These are phyloP conservation scores for Phytophthora fragariaefolia DNA, from an alignment of 352 stramenopile genomes.

Conservation along the genomic window DNA sequence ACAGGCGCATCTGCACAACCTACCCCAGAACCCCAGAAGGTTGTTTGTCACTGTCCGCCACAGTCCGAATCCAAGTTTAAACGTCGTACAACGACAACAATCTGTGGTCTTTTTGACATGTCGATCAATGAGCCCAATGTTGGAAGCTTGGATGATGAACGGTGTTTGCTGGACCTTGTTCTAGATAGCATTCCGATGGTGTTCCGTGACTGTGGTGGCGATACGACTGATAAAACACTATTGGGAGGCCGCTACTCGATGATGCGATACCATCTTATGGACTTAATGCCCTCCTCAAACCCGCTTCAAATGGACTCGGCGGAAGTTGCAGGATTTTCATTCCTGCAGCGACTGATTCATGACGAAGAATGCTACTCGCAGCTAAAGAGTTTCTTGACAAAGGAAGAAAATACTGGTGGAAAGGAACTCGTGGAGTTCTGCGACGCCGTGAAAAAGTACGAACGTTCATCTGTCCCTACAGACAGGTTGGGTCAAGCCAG, in stretches of 20 bases:
- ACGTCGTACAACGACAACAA: conserved; percentile 41
- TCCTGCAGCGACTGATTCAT: conserved; percentile 88
- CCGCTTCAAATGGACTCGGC: conserved; percentile 72
- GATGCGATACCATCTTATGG: conserved; percentile 76
- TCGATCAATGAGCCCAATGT: conserved; percentile 72
- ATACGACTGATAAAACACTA: conserved; percentile 88
- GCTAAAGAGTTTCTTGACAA: conserved; percentile 75
- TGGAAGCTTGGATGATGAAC: conserved; percentile 80
- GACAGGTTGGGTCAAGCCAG: conserved; percentile 80
- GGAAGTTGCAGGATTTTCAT: conserved; percentile 78
- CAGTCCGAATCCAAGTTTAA: conserved; percentile 48
- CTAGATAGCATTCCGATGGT: conserved; percentile 89
- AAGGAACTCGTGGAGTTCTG: conserved; percentile 85
- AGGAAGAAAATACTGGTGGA: conserved; percentile 57
- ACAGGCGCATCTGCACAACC: conserved; percentile 33
- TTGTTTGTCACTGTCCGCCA: conserved; percentile 34
- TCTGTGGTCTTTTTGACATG: conserved; percentile 86
- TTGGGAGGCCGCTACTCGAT: conserved; percentile 84
- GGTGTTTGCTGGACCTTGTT: conserved; percentile 79
- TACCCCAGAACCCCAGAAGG: conserved; percentile 31
- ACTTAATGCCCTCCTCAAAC: conserved; percentile 45
- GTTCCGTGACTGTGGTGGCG: conserved; percentile 84
- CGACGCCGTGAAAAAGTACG: conserved; percentile 85
- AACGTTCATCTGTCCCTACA: conserved; percentile 67
- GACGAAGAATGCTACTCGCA: conserved; percentile 90